These are phyloP conservation scores for Biscogniauxia sp. DNA, from an alignment of 2,329 filamentous ascomycete species.

Conservation along the genomic window DNA sequence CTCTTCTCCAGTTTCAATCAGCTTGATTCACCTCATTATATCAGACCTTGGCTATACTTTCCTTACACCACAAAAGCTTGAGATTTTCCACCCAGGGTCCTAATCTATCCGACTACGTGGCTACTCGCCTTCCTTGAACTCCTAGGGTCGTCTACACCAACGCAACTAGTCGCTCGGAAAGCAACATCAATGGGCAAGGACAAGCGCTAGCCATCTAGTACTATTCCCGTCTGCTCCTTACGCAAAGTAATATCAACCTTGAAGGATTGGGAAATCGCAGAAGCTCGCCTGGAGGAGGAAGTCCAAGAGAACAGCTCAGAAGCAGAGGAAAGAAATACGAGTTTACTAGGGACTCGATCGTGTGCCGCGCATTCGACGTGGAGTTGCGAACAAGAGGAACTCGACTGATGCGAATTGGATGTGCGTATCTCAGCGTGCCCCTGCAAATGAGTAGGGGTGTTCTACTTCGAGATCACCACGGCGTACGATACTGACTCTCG, in stretches of 20 bases:
- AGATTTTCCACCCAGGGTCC: slow-evolving; percentile 18
- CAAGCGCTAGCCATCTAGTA: background rate
- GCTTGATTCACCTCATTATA: slow-evolving; percentile 33
- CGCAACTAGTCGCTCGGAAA: background rate
- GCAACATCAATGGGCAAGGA: background rate
- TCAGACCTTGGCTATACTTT: slow-evolving; percentile 13
- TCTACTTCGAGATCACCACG: background rate
- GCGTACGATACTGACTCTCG: background rate
- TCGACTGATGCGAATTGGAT: background rate
- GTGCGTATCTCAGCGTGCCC: background rate
- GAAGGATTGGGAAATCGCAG: background rate
- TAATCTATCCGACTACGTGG: slow-evolving; percentile 2
- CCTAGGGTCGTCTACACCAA: background rate
- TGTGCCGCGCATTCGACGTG: background rate
- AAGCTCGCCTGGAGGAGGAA: background rate
- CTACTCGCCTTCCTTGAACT: slow-evolving; percentile 4
- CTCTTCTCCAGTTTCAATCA: slow-evolving; percentile 40
- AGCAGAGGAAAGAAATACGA: background rate
- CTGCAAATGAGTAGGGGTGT: background rate
- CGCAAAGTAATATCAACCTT: background rate
- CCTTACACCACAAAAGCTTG: slow-evolving; percentile 23
- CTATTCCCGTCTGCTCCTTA: background rate
- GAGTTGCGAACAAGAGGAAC: background rate
- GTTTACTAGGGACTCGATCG: background rate
- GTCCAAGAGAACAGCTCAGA: background rate